phyloP scores from a whole-genome alignment of 805 yeast species.

The Myxozyma melibiosi region DNA sequence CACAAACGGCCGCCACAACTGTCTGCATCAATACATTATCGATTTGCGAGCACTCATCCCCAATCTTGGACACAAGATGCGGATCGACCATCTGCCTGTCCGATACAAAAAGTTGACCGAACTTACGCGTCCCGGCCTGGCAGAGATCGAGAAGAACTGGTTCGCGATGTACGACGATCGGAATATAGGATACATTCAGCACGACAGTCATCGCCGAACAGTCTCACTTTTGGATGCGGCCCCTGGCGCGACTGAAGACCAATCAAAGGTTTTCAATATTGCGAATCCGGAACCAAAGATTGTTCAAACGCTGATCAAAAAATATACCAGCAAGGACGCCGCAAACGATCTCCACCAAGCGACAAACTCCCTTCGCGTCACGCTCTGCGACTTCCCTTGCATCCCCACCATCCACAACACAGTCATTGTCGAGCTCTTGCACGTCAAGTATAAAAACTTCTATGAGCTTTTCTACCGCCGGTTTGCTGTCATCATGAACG shows the following conservation, averaged over 20 bases:
- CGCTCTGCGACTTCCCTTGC: constrained; percentile 30
- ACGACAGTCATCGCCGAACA: constrained; percentile 13
- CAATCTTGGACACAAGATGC: constrained; percentile 9
- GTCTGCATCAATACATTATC: constrained; percentile 22
- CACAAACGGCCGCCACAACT: constrained; percentile 22
- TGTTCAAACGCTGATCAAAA: not conserved
- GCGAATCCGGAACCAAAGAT: constrained; percentile 1
- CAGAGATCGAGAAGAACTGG: constrained; percentile 29
- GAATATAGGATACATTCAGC: constrained; percentile 16
- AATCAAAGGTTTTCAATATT: not conserved
- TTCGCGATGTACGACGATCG: constrained; percentile 21
- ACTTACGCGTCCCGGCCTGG: constrained; percentile 9
- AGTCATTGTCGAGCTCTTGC: constrained; percentile 23
- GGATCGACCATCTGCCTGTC: constrained; percentile 16
- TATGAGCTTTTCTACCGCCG: constrained; percentile 21
- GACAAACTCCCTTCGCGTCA: constrained; percentile 24
- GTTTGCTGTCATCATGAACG: constrained; percentile 24
- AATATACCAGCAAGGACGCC: not conserved
- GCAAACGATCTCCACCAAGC: constrained; percentile 25
- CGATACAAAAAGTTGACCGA: constrained; percentile 20
- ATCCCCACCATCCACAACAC: constrained; percentile 30
- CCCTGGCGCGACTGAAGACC: not conserved
- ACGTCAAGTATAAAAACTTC: constrained; percentile 17
- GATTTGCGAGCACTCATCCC: constrained; percentile 27
- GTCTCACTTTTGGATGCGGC: not conserved